These are phyloP conservation scores for Pharnaceum exiguum DNA, from an alignment of 148 eudicot genomes.

Conservation along the genomic window DNA sequence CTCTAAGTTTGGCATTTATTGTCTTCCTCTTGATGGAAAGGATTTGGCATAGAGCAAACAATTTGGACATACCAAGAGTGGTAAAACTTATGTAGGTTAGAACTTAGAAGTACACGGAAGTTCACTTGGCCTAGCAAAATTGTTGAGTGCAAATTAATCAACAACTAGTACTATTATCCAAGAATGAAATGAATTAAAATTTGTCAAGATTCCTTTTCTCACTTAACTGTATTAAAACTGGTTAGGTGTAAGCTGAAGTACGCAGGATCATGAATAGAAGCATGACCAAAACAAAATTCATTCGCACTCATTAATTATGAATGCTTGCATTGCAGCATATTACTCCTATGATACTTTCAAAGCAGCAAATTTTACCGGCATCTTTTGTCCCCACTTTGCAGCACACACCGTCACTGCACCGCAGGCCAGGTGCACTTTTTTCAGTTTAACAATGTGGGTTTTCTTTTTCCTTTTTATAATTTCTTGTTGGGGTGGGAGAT, in stretches of 20 bases:
- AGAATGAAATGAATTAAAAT: slow-evolving; percentile 1
- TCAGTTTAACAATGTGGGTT: background rate
- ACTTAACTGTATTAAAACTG: background rate
- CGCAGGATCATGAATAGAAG: slow-evolving; percentile 1
- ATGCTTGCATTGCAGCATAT: slow-evolving; percentile 6
- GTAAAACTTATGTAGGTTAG: too few relatives aligned
- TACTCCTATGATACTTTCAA: background rate
- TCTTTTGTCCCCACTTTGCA: slow-evolving; percentile 17
- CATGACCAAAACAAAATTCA: slow-evolving; percentile 8
- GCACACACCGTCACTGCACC: background rate
- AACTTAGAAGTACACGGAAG: too few relatives aligned
- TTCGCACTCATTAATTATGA: slow-evolving; percentile 2
- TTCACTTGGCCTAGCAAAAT: too few relatives aligned
- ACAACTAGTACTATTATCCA: background rate
- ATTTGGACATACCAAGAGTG: too few relatives aligned
- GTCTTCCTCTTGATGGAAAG: too few relatives aligned
- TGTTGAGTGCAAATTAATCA: too few relatives aligned
- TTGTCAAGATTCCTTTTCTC: background rate
- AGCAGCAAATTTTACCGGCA: background rate
- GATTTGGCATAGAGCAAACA: too few relatives aligned
- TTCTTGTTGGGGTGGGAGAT: too few relatives aligned
- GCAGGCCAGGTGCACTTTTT: slow-evolving; percentile 12
- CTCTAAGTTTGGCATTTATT: too few relatives aligned
- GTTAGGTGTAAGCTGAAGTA: slow-evolving; percentile 6
- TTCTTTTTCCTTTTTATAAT: background rate